phyloP scores from a whole-genome alignment of 768 basidiomycete species.

The Hirschioporus abietinus region DNA sequence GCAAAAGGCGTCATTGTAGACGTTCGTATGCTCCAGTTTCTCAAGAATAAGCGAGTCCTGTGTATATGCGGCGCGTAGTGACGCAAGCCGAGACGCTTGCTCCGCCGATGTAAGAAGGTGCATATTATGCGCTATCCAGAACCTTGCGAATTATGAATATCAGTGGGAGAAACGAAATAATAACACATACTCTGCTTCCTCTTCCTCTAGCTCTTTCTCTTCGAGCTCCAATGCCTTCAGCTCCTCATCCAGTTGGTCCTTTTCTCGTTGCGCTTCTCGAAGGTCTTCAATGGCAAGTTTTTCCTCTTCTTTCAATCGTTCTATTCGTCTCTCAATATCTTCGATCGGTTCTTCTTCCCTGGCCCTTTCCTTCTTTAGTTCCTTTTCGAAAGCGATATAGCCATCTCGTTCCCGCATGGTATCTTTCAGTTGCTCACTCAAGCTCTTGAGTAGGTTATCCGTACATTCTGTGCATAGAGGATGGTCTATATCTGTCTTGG shows the following conservation, averaged over 20 bases:
- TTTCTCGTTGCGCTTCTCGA: conserved; percentile 70
- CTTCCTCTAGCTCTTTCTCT: conserved; percentile 70
- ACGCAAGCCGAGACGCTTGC: conserved; percentile 63
- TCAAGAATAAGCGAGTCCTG: conserved; percentile 73
- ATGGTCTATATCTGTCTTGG: conserved; percentile 79
- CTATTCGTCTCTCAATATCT: conserved; percentile 69
- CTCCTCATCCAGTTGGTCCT: conserved; percentile 70
- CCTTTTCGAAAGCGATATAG: conserved; percentile 89
- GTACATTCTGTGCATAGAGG: conserved; percentile 96
- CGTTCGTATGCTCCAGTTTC: conserved; percentile 86
- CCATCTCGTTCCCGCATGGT: conserved; percentile 89
- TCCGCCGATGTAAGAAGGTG: conserved; percentile 61
- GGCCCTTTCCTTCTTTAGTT: conserved; percentile 77
- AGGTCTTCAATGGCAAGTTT: conserved; percentile 67
- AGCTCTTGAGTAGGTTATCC: conserved; percentile 65
- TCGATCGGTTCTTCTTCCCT: conserved; percentile 58
- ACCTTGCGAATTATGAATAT: conserved; percentile 38
- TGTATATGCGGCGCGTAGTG: conserved; percentile 71
- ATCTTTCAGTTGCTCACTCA: conserved; percentile 83
- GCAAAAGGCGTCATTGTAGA: conserved; percentile 94
- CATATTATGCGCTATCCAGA: conserved; percentile 77
- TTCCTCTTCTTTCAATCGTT: conserved; percentile 65
- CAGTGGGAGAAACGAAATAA: conserved; percentile 2
- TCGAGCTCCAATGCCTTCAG: conserved; percentile 65
- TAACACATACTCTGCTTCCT: conserved; percentile 72